phyloP scores from a whole-genome alignment of 805 yeast species.

The Nakazawaea siamensis region DNA sequence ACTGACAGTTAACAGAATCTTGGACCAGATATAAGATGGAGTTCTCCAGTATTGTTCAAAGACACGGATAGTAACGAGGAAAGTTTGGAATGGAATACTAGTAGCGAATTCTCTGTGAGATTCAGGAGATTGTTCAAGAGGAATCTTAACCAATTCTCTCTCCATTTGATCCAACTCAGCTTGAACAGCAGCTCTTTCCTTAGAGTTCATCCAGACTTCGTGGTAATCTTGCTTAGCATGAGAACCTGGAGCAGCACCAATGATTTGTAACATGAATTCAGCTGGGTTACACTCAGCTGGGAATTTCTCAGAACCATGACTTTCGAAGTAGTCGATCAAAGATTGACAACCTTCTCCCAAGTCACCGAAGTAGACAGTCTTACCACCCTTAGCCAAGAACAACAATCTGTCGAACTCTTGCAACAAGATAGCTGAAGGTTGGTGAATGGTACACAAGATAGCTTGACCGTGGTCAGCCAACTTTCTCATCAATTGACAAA shows the following conservation, averaged over 20 bases:
- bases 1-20: slow-evolving; percentile 40
- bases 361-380: slow-evolving; percentile 77
- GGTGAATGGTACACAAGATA: slow-evolving; percentile 69
- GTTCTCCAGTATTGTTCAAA: slow-evolving; percentile 59
- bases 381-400: slow-evolving; percentile 67
- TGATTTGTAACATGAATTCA: slow-evolving; percentile 87
- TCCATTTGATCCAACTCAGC: slow-evolving; percentile 61
- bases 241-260: slow-evolving; percentile 79
- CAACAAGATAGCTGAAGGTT: slow-evolving; percentile 65
- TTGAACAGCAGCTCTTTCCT: slow-evolving; percentile 49
- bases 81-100: slow-evolving; percentile 29
- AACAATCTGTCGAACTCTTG: slow-evolving; percentile 61
- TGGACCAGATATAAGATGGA: slow-evolving; percentile 51
- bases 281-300: slow-evolving; percentile 73
- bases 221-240: slow-evolving; percentile 65
- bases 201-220: slow-evolving; percentile 71
- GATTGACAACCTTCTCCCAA: slow-evolving; percentile 56
- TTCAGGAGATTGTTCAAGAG: slow-evolving; percentile 24
- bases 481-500: slow-evolving; percentile 57
- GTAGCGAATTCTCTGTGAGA: slow-evolving; percentile 35
- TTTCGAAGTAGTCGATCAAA: slow-evolving; percentile 57
- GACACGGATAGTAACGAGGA: slow-evolving; percentile 41
- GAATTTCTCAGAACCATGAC: slow-evolving; percentile 56
- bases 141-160: slow-evolving; percentile 35
- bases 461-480: slow-evolving; percentile 69